Evolutionary conservation across 2,329 filamentous ascomycete species (phyloP).

Genomic region (Teratosphaeria pseudoeucalypti): DNA sequence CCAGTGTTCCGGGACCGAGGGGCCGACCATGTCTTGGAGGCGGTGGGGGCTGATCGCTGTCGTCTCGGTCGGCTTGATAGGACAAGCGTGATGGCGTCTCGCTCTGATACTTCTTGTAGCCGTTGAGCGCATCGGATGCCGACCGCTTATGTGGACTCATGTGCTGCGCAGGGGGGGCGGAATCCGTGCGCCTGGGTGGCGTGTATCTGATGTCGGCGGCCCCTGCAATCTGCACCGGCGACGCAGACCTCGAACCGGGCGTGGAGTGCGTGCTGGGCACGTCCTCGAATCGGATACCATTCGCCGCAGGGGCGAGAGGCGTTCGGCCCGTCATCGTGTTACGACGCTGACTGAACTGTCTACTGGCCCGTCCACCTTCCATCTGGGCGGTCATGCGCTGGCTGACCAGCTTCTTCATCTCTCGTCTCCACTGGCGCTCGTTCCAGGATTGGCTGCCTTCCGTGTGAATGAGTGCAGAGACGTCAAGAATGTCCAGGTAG

Average conservation of each 20-base stretch:
- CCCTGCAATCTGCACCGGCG: slow-evolving; percentile 26
- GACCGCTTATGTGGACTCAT: slow-evolving; percentile 37
- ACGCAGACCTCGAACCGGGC: slow-evolving; percentile 34
- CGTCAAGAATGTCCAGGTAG: slow-evolving; percentile 81
- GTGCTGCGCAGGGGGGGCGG: slow-evolving; percentile 27
- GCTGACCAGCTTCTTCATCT: slow-evolving; percentile 78
- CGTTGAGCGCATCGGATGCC: slow-evolving; percentile 35
- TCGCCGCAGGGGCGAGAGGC: slow-evolving; percentile 16
- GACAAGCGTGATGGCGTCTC: slow-evolving; percentile 31
- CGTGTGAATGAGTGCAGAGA: slow-evolving; percentile 66
- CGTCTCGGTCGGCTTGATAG: slow-evolving; percentile 25
- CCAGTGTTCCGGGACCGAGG: slow-evolving; percentile 33
- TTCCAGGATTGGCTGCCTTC: slow-evolving; percentile 68
- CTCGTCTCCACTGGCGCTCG: slow-evolving; percentile 81
- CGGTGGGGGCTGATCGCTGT: slow-evolving; percentile 28
- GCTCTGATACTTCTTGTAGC: slow-evolving; percentile 32
- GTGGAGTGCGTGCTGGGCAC: slow-evolving; percentile 31
- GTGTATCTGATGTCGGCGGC: slow-evolving; percentile 18
- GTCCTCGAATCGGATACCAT: slow-evolving; percentile 34
- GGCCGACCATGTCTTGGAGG: slow-evolving; percentile 30
- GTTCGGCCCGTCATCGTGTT: slow-evolving; percentile 31
- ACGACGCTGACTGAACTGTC: slow-evolving; percentile 29
- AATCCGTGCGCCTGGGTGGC: slow-evolving; percentile 31
- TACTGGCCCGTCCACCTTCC: slow-evolving; percentile 12
- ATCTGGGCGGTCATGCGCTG: slow-evolving; percentile 53